phyloP scores from a whole-genome alignment of 139 green algal genomes.

The Deuterostichococcus epilithicus region DNA sequence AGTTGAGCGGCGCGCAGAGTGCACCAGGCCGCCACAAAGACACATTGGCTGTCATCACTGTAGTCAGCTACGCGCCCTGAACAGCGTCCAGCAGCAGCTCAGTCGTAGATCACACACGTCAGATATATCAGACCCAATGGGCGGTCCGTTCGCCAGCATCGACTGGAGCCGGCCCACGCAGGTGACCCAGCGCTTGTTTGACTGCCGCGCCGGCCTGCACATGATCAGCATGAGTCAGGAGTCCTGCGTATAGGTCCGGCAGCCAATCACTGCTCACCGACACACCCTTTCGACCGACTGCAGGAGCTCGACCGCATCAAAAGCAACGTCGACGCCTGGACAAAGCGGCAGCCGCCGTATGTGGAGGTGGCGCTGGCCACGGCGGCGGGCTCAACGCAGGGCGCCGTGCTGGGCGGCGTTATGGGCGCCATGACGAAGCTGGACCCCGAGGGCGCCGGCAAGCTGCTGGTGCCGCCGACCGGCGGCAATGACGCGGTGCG shows the following conservation, averaged over 20 bases:
- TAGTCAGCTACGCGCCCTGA: too few relatives aligned
- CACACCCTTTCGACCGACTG: too few relatives aligned
- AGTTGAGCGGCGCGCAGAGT: too few relatives aligned
- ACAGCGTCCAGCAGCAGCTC: too few relatives aligned
- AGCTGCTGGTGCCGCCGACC: slow-evolving; percentile 4
- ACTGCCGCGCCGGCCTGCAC: too few relatives aligned
- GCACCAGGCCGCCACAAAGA: too few relatives aligned
- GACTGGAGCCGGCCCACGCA: neutral
- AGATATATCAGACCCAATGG: neutral
- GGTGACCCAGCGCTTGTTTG: too few relatives aligned
- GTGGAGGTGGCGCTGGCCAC: slow-evolving; percentile 47
- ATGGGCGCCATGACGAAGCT: slow-evolving; percentile 69
- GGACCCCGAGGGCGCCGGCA: slow-evolving; percentile 19
- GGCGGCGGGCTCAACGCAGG: slow-evolving; percentile 10
- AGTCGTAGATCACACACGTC: too few relatives aligned
- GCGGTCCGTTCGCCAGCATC: neutral
- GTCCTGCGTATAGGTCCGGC: too few relatives aligned
- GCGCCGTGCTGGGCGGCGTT: slow-evolving; percentile 58
- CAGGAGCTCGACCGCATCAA: neutral
- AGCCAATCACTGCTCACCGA: too few relatives aligned
- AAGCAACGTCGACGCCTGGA: slow-evolving; percentile 43
- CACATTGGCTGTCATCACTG: too few relatives aligned
- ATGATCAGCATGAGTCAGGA: too few relatives aligned
- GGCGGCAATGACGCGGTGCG: slow-evolving; percentile 12
- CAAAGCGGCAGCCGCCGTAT: slow-evolving; percentile 45